Evolutionary conservation across 1,284 basidiomycete species (phyloP).

Genomic region (Rhizoctonia solani): DNA sequence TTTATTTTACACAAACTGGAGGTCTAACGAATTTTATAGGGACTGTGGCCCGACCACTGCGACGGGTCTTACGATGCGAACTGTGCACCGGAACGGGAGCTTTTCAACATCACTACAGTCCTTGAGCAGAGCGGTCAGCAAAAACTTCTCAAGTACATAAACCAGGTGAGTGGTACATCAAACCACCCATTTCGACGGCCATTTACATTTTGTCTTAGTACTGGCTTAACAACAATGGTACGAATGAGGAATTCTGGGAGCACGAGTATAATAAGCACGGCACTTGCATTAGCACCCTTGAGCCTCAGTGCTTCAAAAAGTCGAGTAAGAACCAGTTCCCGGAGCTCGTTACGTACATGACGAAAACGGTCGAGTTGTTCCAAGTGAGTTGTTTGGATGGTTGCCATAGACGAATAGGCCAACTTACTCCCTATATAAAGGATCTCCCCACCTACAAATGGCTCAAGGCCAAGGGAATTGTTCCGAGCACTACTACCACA

Average conservation of each 20-base stretch:
- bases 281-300: constrained; percentile 39
- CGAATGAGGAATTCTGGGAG: constrained; percentile 45
- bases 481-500: constrained; percentile 43
- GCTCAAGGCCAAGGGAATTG: constrained; percentile 46
- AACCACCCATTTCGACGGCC: neutral
- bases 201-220: constrained; percentile 33
- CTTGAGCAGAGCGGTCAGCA: constrained; percentile 39
- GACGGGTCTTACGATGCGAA: constrained; percentile 45
- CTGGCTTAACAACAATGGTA: constrained; percentile 43
- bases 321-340: constrained; percentile 34
- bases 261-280: constrained; percentile 44
- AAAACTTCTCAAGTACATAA: constrained; percentile 42
- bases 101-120: constrained; percentile 42
- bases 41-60: constrained; percentile 43
- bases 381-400: constrained; percentile 1
- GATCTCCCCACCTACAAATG: constrained; percentile 45
- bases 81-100: constrained; percentile 41
- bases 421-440: neutral
- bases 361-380: constrained; percentile 39
- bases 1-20: neutral
- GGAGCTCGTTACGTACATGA: constrained; percentile 42
- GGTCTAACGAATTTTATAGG: neutral
- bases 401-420: neutral
- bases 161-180: constrained; percentile 16
- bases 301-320: constrained; percentile 38